Conservation (phyloP, 2,329 filamentous ascomycete species). For the Cercospora beticola region DNA sequence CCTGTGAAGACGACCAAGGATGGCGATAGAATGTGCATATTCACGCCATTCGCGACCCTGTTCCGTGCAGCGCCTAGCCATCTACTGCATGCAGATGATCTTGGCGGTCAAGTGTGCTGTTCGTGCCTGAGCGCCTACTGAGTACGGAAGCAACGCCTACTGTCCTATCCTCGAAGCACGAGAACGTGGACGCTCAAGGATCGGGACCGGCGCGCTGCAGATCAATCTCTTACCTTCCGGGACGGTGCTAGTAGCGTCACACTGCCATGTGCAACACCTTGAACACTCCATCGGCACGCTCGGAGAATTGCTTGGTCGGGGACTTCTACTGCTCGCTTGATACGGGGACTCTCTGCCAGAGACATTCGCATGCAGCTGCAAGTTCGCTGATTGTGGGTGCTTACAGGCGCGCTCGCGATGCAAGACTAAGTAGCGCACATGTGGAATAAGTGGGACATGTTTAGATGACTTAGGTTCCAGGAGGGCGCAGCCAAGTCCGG, state of each 20-base stretch:
- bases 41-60: background rate
- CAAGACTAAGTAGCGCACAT: background rate
- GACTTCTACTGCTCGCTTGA: background rate
- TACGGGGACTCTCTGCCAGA: background rate
- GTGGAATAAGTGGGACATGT: background rate
- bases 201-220: background rate
- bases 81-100: background rate
- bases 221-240: background rate
- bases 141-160: background rate
- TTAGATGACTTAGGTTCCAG: background rate
- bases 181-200: background rate
- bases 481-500: background rate
- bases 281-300: background rate
- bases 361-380: background rate
- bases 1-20: background rate
- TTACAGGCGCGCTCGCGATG: background rate
- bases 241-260: background rate
- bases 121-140: background rate
- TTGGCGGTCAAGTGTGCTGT: background rate
- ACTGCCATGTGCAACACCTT: background rate
- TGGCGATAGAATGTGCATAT: background rate
- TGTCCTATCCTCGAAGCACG: background rate
- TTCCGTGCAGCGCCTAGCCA: background rate
- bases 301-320: background rate
- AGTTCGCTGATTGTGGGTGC: background rate